These are phyloP conservation scores for Mortierella sp. DNA, from an alignment of 371 early-diverging fungal genomes.

Conservation along the genomic window DNA sequence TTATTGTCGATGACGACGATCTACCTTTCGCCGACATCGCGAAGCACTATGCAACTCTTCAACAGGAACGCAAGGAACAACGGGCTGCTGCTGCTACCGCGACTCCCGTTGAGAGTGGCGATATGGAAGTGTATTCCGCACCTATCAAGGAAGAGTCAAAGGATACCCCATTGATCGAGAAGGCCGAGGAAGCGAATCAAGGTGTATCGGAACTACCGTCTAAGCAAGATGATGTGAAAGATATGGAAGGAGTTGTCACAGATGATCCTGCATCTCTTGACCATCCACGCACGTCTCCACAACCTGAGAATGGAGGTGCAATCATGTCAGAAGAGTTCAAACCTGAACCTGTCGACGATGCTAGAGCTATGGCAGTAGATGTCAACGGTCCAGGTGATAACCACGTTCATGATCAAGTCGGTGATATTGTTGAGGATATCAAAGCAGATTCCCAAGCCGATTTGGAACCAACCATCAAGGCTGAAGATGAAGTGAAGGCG, in stretches of 20 bases:
- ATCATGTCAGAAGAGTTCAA: not conserved
- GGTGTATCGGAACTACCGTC: not conserved
- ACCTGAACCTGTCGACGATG: not conserved
- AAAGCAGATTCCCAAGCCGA: not conserved
- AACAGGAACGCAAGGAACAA: conserved; percentile 28
- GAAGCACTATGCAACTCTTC: conserved; percentile 19
- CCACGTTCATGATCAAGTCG: not conserved
- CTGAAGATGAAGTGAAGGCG: conserved; percentile 2
- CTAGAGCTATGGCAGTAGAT: not conserved
- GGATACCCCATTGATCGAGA: not conserved
- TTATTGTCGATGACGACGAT: conserved; percentile 75
- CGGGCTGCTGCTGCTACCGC: conserved; percentile 17
- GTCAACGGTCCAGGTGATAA: not conserved
- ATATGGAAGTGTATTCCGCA: conserved; percentile 23
- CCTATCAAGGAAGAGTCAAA: conserved; percentile 2
- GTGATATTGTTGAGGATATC: not conserved
- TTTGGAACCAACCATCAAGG: not conserved
- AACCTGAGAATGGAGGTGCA: not conserved
- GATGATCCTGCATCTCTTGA: not conserved
- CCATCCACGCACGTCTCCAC: no score
- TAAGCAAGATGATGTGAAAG: not conserved
- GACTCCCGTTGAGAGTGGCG: conserved; percentile 10
- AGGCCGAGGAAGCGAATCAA: conserved; percentile 10
- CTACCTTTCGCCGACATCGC: conserved; percentile 64
- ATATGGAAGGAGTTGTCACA: conserved; percentile 18